Percentiles rank a stretch among this genome's conserved stretches.
Conservation (phyloP, 1,284 basidiomycete species). For the Puccinia sorghi region DNA sequence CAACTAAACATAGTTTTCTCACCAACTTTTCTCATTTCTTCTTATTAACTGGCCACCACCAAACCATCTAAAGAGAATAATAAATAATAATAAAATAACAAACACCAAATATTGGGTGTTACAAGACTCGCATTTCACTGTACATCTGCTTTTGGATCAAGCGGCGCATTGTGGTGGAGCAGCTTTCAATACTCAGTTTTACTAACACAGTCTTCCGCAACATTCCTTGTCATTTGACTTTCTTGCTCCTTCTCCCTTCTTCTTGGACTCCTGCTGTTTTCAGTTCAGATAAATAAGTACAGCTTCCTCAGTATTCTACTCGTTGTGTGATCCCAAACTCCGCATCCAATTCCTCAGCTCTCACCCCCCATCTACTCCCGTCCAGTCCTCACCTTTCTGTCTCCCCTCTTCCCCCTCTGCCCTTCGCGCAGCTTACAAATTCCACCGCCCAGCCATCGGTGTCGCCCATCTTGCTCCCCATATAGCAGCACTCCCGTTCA, state of each 20-base stretch:
- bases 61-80: background rate
- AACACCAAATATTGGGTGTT: conserved; percentile 1
- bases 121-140: conserved; percentile 10
- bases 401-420: background rate
- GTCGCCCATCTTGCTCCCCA: background rate
- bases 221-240: conserved; percentile 23
- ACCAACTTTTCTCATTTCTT: background rate
- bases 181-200: conserved; percentile 5
- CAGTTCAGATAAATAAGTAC: conserved; percentile 8
- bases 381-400: background rate
- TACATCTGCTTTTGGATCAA: conserved; percentile 4
- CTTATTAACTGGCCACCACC: background rate
- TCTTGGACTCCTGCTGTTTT: conserved; percentile 11
- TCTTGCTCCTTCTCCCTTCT: conserved; percentile 16
- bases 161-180: background rate
- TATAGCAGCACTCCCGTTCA: no score
- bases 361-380: background rate
- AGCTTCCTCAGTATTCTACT: conserved; percentile 12
- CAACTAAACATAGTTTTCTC: conserved; percentile 4
- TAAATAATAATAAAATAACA: background rate
- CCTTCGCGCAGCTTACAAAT: background rate
- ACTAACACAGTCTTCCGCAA: conserved; percentile 11
- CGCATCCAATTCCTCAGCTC: conserved; percentile 24
- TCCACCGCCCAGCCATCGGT: background rate
- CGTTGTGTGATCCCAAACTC: conserved; percentile 48